Conservation (phyloP, 495 filamentous ascomycete genomes). For the Penicillium tannophilum region DNA sequence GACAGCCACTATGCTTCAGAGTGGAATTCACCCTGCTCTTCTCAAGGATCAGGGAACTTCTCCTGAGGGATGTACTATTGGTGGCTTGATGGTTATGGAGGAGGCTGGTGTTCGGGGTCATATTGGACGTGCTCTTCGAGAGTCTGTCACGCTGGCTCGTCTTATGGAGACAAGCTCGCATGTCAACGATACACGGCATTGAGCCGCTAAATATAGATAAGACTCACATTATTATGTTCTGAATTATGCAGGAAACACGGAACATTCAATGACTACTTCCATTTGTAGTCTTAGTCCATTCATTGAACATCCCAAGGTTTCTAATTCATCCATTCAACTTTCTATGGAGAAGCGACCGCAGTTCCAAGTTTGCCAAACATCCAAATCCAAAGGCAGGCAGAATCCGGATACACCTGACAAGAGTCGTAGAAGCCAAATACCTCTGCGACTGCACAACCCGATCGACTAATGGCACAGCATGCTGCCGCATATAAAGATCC, state of each 20-base stretch:
- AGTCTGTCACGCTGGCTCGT: slow-evolving; percentile 45
- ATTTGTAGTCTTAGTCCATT: not conserved
- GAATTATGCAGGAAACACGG: no score
- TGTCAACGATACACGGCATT: slow-evolving; percentile 45
- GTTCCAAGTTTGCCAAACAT: slow-evolving; percentile 32
- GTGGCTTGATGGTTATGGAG: slow-evolving; percentile 47
- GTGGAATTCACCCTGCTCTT: slow-evolving; percentile 40
- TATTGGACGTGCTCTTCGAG: slow-evolving; percentile 42
- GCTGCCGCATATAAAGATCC: slow-evolving; percentile 37
- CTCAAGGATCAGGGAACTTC: slow-evolving; percentile 45
- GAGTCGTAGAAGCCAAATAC: slow-evolving; percentile 31
- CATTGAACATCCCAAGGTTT: not conserved
- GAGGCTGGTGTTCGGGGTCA: slow-evolving; percentile 43
- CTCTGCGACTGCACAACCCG: slow-evolving; percentile 26
- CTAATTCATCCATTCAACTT: slow-evolving; percentile 14
- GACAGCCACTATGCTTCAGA: slow-evolving; percentile 40
- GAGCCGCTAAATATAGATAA: not conserved
- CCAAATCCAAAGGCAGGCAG: slow-evolving; percentile 43
- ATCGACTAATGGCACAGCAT: slow-evolving; percentile 20
- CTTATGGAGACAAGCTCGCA: slow-evolving; percentile 38
- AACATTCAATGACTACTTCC: no score
- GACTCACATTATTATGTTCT: no score
- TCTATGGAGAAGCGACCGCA: slow-evolving; percentile 28
- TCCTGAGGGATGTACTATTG: slow-evolving; percentile 49
- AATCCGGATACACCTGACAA: slow-evolving; percentile 34